Conservation (phyloP, 148 eudicot genomes). For the Spergularia bocconei region DNA sequence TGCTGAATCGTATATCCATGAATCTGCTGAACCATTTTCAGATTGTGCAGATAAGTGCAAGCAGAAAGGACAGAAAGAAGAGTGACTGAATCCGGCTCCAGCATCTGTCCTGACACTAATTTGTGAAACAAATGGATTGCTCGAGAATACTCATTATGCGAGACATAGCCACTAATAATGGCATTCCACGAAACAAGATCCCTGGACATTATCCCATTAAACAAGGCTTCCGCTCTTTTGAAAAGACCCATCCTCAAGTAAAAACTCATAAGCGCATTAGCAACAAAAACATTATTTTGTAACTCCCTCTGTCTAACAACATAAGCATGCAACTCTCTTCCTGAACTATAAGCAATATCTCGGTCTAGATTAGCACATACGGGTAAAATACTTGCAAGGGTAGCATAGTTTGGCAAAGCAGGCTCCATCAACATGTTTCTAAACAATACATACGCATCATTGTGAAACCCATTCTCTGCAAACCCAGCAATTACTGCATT, state of each 20-base stretch:
- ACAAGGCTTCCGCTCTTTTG: conserved; percentile 43
- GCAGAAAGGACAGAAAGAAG: conserved; percentile 62
- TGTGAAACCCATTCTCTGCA: conserved; percentile 42
- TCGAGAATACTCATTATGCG: conserved; percentile 43
- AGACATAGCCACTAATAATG: conserved; percentile 62
- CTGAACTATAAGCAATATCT: conserved; percentile 25
- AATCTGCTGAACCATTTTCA: conserved; percentile 52
- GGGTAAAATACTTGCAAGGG: conserved; percentile 59
- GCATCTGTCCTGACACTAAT: conserved; percentile 25
- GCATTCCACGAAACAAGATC: conserved; percentile 75
- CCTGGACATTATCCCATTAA: conserved; percentile 41
- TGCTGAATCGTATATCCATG: conserved; percentile 54
- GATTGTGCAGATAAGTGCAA: conserved; percentile 41
- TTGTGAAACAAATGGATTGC: conserved; percentile 50
- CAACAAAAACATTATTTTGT: conserved; percentile 33
- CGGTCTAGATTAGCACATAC: conserved; percentile 42
- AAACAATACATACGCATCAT: conserved; percentile 48
- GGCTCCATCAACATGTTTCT: conserved; percentile 46
- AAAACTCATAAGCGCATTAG: conserved; percentile 63
- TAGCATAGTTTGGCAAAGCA: conserved; percentile 55
- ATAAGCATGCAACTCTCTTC: conserved; percentile 34
- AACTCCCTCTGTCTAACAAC: conserved; percentile 39
- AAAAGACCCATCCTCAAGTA: conserved; percentile 48
- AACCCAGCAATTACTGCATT: conserved; percentile 71
- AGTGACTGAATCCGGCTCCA: conserved; percentile 47